Conservation (phyloP, 345 rosid species). For the Aquilaria yunnanensis region DNA sequence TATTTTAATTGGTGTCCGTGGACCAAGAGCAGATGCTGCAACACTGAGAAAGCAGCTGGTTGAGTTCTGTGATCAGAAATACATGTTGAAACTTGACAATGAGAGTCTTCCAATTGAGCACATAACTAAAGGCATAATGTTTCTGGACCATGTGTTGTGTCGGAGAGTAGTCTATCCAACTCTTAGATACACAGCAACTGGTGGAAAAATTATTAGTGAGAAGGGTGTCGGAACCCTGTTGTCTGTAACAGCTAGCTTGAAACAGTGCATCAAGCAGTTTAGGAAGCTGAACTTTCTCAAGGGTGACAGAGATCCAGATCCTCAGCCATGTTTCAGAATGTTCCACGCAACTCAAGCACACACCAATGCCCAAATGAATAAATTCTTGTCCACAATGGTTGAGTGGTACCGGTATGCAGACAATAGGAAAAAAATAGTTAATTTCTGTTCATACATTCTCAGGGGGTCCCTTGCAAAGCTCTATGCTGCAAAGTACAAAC, state of each 20-base stretch:
- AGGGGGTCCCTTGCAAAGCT: conserved; percentile 95
- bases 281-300: conserved; percentile 77
- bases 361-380: conserved; percentile 94
- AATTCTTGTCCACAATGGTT: conserved; percentile 73
- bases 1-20: conserved; percentile 82
- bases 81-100: conserved; percentile 81
- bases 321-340: conserved; percentile 96
- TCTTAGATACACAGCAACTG: conserved; percentile 84
- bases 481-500: conserved; percentile 92
- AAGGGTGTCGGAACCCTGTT: conserved; percentile 97
- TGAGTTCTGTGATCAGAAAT: conserved; percentile 90
- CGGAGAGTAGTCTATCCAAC: conserved; percentile 97
- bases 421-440: conserved; percentile 82
- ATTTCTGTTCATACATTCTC: conserved; percentile 81
- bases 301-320: conserved; percentile 95
- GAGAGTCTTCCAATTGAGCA: conserved; percentile 91
- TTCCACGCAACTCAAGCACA: conserved; percentile 96
- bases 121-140: conserved; percentile 96
- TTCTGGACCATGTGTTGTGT: conserved; percentile 96
- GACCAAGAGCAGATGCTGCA: conserved; percentile 95
- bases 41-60: conserved; percentile 86
- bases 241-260: conserved; percentile 89
- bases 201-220: conserved; percentile 97
- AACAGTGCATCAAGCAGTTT: conserved; percentile 90
- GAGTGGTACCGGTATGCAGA: conserved; percentile 95